phyloP scores from a whole-genome alignment of 2,329 filamentous ascomycete genomes.

The Ophiostoma ips region DNA sequence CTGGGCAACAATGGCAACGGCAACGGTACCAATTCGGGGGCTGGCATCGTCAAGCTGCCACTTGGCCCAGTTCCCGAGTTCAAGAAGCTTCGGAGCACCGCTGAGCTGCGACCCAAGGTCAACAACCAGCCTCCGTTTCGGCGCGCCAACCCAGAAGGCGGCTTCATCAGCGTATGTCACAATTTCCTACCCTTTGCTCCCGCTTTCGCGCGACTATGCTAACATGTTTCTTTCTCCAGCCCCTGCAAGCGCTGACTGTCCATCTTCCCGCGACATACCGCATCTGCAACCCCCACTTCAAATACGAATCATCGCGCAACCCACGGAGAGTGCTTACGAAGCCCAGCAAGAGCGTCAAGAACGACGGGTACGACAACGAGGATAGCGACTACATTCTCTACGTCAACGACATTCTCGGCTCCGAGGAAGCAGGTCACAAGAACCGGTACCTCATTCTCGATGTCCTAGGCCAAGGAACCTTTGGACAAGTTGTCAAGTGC shows the following conservation, averaged over 20 bases:
- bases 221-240: slow-evolving; percentile 42
- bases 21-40: slow-evolving; percentile 1
- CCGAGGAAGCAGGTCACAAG: slow-evolving; percentile 95
- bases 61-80: slow-evolving; percentile 77
- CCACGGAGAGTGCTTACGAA: slow-evolving; percentile 92
- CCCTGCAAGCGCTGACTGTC: slow-evolving; percentile 85
- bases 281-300: slow-evolving; percentile 95
- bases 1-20: slow-evolving; percentile 3
- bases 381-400: slow-evolving; percentile 99
- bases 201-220: slow-evolving; percentile 5
- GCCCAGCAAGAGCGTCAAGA: slow-evolving; percentile 95
- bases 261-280: slow-evolving; percentile 92
- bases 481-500: slow-evolving; percentile 97
- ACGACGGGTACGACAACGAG: slow-evolving; percentile 97
- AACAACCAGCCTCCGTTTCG: slow-evolving; percentile 82
- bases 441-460: slow-evolving; percentile 96
- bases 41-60: slow-evolving; percentile 18
- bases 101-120: slow-evolving; percentile 69
- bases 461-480: slow-evolving; percentile 92
- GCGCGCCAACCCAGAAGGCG: slow-evolving; percentile 88
- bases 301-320: slow-evolving; percentile 96
- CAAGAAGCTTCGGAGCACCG: slow-evolving; percentile 55
- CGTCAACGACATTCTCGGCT: slow-evolving; percentile 95
- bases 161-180: slow-evolving; percentile 82
- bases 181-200: slow-evolving; percentile 19